These are phyloP conservation scores for Scheffersomyces cryptocercus DNA, from an alignment of 1,139 yeast genomes.

Conservation along the genomic window DNA sequence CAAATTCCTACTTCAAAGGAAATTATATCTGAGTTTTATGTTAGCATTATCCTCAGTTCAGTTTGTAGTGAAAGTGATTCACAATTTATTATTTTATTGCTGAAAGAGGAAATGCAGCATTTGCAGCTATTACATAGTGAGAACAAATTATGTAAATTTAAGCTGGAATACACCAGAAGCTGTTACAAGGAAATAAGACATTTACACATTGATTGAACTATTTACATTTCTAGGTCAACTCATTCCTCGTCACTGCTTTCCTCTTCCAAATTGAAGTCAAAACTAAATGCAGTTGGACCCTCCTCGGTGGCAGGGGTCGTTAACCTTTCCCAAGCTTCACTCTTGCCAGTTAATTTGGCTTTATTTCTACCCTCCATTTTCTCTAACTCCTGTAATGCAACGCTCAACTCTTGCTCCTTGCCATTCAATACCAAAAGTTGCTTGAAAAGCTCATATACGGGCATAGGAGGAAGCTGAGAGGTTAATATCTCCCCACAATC, in stretches of 20 bases:
- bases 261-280: constrained; percentile 32
- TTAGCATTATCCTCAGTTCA: no score
- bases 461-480: constrained; percentile 44
- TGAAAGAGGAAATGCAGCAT: no score
- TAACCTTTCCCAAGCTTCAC: constrained; percentile 24
- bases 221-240: neutral
- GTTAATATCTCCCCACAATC: constrained; percentile 44
- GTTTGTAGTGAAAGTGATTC: no score
- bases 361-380: constrained; percentile 27
- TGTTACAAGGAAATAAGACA: no score
- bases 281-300: constrained; percentile 22
- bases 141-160: no score
- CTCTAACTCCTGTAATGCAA: constrained; percentile 33
- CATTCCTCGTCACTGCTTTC: constrained; percentile 19
- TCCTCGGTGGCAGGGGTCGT: constrained; percentile 8
- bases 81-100: no score
- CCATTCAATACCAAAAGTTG: constrained; percentile 43
- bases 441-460: constrained; percentile 58
- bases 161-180: no score
- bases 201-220: no score
- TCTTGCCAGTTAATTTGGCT: constrained; percentile 16
- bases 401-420: constrained; percentile 26
- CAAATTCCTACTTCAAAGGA: no score
- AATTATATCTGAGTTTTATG: no score
- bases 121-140: no score